Conservation (phyloP, 805 yeast species). For the Kurtzmaniella fragi region DNA sequence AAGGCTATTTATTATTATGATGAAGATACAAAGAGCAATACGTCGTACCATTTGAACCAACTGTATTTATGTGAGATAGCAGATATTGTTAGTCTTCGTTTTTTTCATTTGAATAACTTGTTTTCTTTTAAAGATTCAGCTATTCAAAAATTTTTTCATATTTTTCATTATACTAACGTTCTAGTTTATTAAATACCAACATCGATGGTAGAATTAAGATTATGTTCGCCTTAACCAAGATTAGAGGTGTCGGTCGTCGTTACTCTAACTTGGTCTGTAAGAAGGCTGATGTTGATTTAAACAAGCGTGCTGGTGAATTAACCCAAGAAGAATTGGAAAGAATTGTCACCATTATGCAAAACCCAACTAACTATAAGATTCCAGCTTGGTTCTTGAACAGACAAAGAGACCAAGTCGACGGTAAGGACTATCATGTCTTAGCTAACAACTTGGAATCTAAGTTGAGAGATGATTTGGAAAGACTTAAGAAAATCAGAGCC, state of each 20-base stretch:
- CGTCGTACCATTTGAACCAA: too few relatives aligned
- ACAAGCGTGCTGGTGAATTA: slow-evolving; percentile 99
- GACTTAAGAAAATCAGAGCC: slow-evolving; percentile 99
- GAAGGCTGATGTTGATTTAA: slow-evolving; percentile 98
- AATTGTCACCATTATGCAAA: slow-evolving; percentile 99
- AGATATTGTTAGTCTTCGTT: too few relatives aligned
- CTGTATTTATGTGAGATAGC: too few relatives aligned
- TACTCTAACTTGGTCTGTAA: slow-evolving; percentile 99
- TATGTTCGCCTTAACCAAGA: slow-evolving; percentile 99
- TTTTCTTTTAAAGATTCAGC: too few relatives aligned
- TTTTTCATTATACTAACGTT: slow-evolving; percentile 18
- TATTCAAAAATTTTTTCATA: too few relatives aligned
- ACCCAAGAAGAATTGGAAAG: slow-evolving; percentile 99
- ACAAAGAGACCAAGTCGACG: slow-evolving; percentile 97
- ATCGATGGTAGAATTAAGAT: slow-evolving; percentile 99
- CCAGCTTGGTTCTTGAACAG: slow-evolving; percentile 99
- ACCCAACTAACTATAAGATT: slow-evolving; percentile 98
- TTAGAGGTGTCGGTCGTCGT: slow-evolving; percentile 99
- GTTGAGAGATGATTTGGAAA: slow-evolving; percentile 99
- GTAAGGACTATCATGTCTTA: slow-evolving; percentile 98
- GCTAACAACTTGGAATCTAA: slow-evolving; percentile 99
- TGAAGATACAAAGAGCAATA: too few relatives aligned
- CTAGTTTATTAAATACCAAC: slow-evolving; percentile 98
- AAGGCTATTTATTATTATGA: too few relatives aligned
- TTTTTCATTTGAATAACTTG: too few relatives aligned